Base-by-base conservation (phyloP, 2,329 filamentous ascomycete species). In the Fusarium sambucinum region DNA sequence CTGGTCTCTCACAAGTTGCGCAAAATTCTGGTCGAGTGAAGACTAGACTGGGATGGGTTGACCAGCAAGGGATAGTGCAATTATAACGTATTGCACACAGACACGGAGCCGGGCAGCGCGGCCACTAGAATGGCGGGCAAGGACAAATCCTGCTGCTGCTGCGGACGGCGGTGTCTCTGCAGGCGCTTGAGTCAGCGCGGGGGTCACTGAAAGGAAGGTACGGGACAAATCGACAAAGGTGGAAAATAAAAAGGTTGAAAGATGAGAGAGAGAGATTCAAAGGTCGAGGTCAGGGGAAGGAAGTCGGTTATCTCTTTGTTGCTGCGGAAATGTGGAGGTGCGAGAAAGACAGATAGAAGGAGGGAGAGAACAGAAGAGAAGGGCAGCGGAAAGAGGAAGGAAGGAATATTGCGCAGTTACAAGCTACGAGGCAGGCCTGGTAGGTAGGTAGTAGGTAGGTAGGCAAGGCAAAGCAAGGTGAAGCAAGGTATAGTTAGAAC, bases 61-160 rank as follows among this genome's bases (percentile, higher is more conserved):
- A 63, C 59, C 54, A 53, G 63, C 56, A 63, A 56, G 44, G 55
- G 41, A 64, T 54, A 58, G 59, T 37, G 38, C 45, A 59, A 51
- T 64, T 21, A 16, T 16, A 35, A 50, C n/a, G 33, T 38, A 64
- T 41, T 64, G 59, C 40, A 63, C 52, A 64, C 51, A 67, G 61
- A 71, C 68, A 69, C 60, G 19, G 55, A 69, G 57, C 54, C 61
- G 59, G 38, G 59, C 66, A 70, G 69, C 69, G 59, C 52, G 53
- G 64, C 69, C 64, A 70, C 68, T 67, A 72, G 63, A 66, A 69
- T 67, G 66, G 59, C 64, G 55, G 63, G 59, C 67, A 72, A 69
- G 55, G 53, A 56, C 50, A 63, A 62, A 60, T 70, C 61, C 66
- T 73, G 65, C 65, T 70, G 59, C 58, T 62, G 57, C 59, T 66